Conservation (phyloP, 164 flowering plant species). For the Protea cynaroides region DNA sequence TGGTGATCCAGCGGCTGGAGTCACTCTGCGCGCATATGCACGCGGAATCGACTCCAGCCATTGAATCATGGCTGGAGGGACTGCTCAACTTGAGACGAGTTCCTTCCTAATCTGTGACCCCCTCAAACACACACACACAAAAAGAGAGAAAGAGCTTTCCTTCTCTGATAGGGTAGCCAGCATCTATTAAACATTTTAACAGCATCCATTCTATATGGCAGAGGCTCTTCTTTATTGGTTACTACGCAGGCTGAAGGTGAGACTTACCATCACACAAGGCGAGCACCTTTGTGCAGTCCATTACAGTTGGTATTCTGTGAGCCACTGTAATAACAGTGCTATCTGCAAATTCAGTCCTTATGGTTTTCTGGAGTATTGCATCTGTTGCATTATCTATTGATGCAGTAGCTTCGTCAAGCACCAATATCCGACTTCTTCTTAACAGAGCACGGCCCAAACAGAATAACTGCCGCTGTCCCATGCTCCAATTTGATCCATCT, state of each 20-base stretch:
- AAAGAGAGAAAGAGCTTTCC: no score
- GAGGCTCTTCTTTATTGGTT: no score
- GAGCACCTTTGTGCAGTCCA: conserved; percentile 60
- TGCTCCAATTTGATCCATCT: conserved; percentile 77
- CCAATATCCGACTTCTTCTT: conserved; percentile 50
- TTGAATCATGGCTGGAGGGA: no score
- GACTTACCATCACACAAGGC: conserved; percentile 51
- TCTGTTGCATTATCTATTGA: conserved; percentile 72
- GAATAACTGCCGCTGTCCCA: conserved; percentile 69
- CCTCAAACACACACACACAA: no score
- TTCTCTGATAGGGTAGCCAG: no score
- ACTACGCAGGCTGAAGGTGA: neutral
- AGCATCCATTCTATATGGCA: no score
- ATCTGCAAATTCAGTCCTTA: conserved; percentile 46
- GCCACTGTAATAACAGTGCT: conserved; percentile 76
- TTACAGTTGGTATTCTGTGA: conserved; percentile 72
- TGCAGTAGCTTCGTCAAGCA: conserved; percentile 85
- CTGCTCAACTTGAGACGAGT: no score
- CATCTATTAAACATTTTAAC: no score
- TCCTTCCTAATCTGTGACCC: no score
- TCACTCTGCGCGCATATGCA: no score
- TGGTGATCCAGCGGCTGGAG: no score
- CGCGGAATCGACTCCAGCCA: no score
- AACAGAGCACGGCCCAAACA: conserved; percentile 65
- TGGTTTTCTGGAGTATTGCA: conserved; percentile 47